Percentiles rank a stretch among this genome's conserved stretches.
phyloP scores from a whole-genome alignment of 177 flowering plant species.

The Telopea speciosissima region DNA sequence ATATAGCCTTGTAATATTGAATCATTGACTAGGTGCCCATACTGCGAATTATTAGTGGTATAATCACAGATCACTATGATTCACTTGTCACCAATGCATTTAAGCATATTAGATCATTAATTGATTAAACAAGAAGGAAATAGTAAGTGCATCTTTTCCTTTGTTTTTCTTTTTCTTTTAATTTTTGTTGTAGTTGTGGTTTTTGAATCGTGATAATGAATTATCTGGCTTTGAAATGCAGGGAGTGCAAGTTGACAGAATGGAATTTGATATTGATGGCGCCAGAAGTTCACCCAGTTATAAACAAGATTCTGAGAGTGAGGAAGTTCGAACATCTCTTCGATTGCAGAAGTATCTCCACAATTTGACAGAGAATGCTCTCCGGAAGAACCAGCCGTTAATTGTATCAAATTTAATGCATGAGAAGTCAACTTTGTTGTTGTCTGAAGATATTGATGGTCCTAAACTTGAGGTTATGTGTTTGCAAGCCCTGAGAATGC shows the following conservation, averaged over 20 bases:
- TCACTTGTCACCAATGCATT: too few relatives aligned
- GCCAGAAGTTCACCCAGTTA: constrained; percentile 27
- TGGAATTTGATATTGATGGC: constrained; percentile 34
- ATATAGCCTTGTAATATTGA: too few relatives aligned
- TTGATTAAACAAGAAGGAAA: too few relatives aligned
- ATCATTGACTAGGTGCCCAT: too few relatives aligned
- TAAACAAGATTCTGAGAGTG: constrained; percentile 38
- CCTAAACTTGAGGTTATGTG: constrained; percentile 54
- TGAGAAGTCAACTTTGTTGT: constrained; percentile 47
- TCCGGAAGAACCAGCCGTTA: constrained; percentile 74
- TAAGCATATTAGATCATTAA: too few relatives aligned
- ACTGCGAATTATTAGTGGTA: too few relatives aligned
- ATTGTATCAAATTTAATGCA: constrained; percentile 67
- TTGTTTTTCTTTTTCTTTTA: too few relatives aligned
- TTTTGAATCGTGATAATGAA: too few relatives aligned
- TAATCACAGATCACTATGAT: too few relatives aligned
- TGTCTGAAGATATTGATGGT: constrained; percentile 44
- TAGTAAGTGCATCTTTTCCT: too few relatives aligned
- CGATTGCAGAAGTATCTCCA: constrained; percentile 56
- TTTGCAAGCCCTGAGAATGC: constrained; percentile 63
- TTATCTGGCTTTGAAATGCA: constrained; percentile 22
- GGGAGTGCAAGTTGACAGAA: constrained; percentile 76
- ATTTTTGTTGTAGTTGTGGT: too few relatives aligned
- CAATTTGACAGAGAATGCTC: constrained; percentile 73
- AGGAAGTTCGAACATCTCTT: constrained; percentile 40